Evolutionary conservation across 305 asterid species (phyloP).

Genomic region (Plantago rigida): DNA sequence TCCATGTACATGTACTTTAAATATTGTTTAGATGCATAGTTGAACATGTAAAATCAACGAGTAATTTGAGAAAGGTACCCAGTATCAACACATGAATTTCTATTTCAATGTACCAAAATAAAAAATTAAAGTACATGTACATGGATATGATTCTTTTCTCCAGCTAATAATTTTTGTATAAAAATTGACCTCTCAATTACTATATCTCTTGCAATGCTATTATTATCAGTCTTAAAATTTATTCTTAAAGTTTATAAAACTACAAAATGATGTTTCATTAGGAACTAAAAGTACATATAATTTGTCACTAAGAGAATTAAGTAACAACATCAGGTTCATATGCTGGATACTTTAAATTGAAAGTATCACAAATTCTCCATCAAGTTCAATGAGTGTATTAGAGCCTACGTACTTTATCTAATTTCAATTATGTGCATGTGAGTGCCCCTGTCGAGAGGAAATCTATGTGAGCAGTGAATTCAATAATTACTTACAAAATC

Average conservation of each 20-base stretch:
- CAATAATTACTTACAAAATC: conserved; percentile 38
- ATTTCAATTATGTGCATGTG: not conserved
- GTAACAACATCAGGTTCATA: not conserved
- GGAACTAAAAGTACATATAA: not conserved
- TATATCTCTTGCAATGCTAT: not conserved
- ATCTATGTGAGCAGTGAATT: conserved; percentile 10
- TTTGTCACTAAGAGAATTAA: not conserved
- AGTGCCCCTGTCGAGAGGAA: not conserved
- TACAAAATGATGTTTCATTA: not conserved
- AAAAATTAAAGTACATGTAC: too few relatives aligned
- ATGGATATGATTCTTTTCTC: too few relatives aligned
- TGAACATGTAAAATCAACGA: not conserved
- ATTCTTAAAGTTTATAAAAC: not conserved
- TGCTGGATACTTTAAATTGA: not conserved
- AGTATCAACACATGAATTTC: too few relatives aligned
- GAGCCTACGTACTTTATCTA: not conserved
- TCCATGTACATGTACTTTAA: too few relatives aligned
- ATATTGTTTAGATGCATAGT: not conserved
- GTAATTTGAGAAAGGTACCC: too few relatives aligned
- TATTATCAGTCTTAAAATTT: not conserved
- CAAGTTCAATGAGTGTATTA: not conserved
- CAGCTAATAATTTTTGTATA: too few relatives aligned
- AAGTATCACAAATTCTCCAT: not conserved
- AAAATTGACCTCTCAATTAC: not conserved
- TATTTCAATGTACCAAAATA: too few relatives aligned